Evolutionary conservation across 345 rosid species (phyloP), one percentile per base, ranked within the genome.

Genomic region (Dimocarpus longan): DNA sequence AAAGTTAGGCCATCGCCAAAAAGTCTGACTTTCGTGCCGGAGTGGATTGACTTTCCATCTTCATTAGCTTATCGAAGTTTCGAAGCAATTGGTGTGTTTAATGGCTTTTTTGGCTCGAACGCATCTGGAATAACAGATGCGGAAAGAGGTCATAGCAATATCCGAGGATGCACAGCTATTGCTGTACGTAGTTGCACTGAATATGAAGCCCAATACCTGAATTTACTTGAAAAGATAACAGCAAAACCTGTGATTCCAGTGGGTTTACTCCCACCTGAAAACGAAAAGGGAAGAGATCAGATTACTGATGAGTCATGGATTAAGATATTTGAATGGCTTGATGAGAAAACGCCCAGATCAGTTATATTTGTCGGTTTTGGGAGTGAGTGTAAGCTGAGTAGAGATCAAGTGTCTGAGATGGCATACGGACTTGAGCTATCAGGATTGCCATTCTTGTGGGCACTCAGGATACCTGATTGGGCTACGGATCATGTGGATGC

Each of bases 341-440:
- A 85, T 18, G 16, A 19, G 3, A 78, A 80, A 70, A 50, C 21
- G 56, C 70, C 80, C 0, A 82, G 69, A n/a, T 80, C 85, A 0
- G 82, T 82, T 54, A 82, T 85, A 59, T 85, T 80, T 76, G 84
- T 80, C 1, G 80, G 78, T 2, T 82, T 85, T 42, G 85, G 85
- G 4, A 85, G 84, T 26, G 85, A 85, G 70, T 74, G 42, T 52
- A 80, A 60, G 70, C 76, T 85, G 2, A 77, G 69, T 6, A 70
- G 22, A 68, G 84, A 85, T 46, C 80, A 80, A 71, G 57, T 82
- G 3, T 22, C 71, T 19, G 85, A 85, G 76, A 77, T 85, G 0
- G 88, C 84, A 0, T 54, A 74, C 9, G 85, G 85, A 10, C 65
- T 85, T 21, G 85, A 82, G 78, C 4, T 78, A 6, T 82, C 88